Evolutionary conservation across 73 alveolate species (phyloP).

Genomic region (Paramecium primaurelia): DNA sequence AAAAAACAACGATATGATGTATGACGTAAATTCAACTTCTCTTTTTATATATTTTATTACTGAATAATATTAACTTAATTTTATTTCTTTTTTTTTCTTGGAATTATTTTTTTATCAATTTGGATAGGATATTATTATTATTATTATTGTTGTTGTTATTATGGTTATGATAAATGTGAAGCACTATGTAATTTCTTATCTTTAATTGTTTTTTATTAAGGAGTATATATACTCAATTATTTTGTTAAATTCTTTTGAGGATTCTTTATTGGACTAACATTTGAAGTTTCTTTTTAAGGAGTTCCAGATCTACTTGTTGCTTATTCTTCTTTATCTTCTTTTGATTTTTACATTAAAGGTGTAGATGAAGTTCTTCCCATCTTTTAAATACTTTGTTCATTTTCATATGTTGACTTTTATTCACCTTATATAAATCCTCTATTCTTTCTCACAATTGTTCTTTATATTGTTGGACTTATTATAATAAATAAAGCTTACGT

Average conservation of each 20-base stretch:
- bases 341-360: constrained; percentile 6
- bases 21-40: background rate
- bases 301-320: background rate
- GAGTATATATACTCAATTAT: background rate
- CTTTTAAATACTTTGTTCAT: background rate
- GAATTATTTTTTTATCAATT: background rate
- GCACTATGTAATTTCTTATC: background rate
- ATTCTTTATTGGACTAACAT: constrained; percentile 20
- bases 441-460: background rate
- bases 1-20: constrained; percentile 48
- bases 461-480: background rate
- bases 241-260: background rate
- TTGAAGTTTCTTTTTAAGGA: background rate
- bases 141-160: background rate
- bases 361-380: constrained; percentile 32
- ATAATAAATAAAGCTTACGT: background rate
- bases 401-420: background rate
- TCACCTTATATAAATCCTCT: background rate
- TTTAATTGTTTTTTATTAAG: background rate
- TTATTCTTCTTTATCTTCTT: constrained; percentile 6
- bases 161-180: background rate
- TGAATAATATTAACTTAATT: background rate
- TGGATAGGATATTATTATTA: background rate
- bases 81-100: background rate
- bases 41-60: background rate